A percentile compares a stretch with the other conserved stretches of the same genome.
Conservation (phyloP, 768 basidiomycete genomes). For the Stropharia rugosoannulata region DNA sequence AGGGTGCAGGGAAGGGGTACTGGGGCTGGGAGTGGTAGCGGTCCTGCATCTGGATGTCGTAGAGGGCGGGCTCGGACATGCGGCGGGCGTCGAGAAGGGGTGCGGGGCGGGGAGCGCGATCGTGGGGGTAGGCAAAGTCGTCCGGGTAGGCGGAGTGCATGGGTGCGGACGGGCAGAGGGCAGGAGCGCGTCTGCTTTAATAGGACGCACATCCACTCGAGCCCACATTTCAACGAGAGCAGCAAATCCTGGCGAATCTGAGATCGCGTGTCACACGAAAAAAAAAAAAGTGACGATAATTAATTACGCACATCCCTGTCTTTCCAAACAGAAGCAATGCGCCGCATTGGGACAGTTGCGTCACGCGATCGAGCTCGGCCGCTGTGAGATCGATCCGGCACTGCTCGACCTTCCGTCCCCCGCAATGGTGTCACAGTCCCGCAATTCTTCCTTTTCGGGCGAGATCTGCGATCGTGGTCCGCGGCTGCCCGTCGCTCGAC, state of each 20-base stretch:
- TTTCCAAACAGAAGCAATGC: slow-evolving; percentile 11
- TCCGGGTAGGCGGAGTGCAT: slow-evolving; percentile 22
- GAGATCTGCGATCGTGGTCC: background rate
- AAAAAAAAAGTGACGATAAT: slow-evolving; percentile 18
- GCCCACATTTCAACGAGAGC: slow-evolving; percentile 4
- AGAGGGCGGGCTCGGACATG: slow-evolving; percentile 56
- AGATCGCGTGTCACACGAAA: slow-evolving; percentile 16
- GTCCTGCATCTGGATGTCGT: slow-evolving; percentile 36
- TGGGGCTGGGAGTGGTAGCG: slow-evolving; percentile 43
- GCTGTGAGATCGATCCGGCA: slow-evolving; percentile 14
- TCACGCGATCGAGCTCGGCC: slow-evolving; percentile 17
- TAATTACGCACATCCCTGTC: slow-evolving; percentile 20
- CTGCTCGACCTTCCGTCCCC: slow-evolving; percentile 10
- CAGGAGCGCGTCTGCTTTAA: slow-evolving; percentile 7
- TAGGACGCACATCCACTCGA: no score
- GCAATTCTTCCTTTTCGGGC: background rate
- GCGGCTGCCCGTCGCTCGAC: background rate
- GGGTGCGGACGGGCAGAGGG: slow-evolving; percentile 26
- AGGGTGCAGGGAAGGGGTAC: slow-evolving; percentile 35
- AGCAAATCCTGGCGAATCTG: slow-evolving; percentile 21
- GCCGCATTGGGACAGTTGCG: slow-evolving; percentile 11
- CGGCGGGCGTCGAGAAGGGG: slow-evolving; percentile 56
- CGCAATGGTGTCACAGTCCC: background rate
- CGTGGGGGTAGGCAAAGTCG: slow-evolving; percentile 33
- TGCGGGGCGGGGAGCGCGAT: slow-evolving; percentile 27